Percentiles rank a stretch among this genome's conserved stretches.
Conservation (phyloP, 2,329 filamentous ascomycete species). For the Onygenales sp. region DNA sequence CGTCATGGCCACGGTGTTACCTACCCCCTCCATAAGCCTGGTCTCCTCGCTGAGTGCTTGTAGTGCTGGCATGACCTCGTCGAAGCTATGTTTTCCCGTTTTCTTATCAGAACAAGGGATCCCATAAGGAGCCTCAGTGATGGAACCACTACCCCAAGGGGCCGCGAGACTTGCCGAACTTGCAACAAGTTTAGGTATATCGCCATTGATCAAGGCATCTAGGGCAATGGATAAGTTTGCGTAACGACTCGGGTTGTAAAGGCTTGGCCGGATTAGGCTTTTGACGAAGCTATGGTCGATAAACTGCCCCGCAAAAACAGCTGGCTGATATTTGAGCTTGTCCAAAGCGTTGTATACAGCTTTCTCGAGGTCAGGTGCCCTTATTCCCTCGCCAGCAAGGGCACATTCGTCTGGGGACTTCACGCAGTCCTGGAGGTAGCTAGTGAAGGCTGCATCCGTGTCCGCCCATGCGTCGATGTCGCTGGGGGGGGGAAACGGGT, state of each 20-base stretch:
- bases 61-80: no score
- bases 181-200: background rate
- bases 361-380: slow-evolving; percentile 32
- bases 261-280: background rate
- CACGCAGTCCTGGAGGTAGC: slow-evolving; percentile 18
- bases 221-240: background rate
- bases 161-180: no score
- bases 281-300: slow-evolving; percentile 4
- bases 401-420: slow-evolving; percentile 30
- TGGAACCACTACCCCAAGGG: no score
- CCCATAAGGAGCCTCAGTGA: no score
- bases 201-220: background rate
- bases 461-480: slow-evolving; percentile 17
- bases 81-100: no score
- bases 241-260: slow-evolving; percentile 1
- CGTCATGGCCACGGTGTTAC: no score
- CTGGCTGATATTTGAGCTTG: slow-evolving; percentile 3
- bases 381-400: slow-evolving; percentile 20
- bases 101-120: no score
- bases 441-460: slow-evolving; percentile 18
- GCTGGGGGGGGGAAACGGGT: slow-evolving; percentile 7
- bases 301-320: background rate
- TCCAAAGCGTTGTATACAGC: slow-evolving; percentile 16
- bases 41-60: no score
- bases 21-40: no score